Evolutionary conservation across 1,284 basidiomycete genomes (phyloP).

Genomic region (Vanrija pseudolonga): DNA sequence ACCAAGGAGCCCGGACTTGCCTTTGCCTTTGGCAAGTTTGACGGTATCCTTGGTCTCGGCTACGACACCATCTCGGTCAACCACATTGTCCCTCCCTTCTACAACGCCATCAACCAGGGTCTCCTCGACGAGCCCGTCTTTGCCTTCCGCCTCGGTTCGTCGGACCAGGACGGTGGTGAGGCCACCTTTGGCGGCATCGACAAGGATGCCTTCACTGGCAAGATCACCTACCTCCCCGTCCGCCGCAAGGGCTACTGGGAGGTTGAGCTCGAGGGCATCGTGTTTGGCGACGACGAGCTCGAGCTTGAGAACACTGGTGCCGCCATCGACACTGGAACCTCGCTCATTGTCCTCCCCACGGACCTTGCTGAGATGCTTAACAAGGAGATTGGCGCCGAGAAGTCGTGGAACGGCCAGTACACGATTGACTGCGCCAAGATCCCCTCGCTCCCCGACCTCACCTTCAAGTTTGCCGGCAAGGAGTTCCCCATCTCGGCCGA

Average conservation of each 20-base stretch:
- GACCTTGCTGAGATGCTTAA: slow-evolving; percentile 98
- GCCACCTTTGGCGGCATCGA: slow-evolving; percentile 93
- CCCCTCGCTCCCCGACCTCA: slow-evolving; percentile 75
- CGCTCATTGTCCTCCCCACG: slow-evolving; percentile 62
- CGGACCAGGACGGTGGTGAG: slow-evolving; percentile 87
- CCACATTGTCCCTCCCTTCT: slow-evolving; percentile 90
- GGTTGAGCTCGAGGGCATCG: slow-evolving; percentile 82
- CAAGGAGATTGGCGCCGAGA: slow-evolving; percentile 87
- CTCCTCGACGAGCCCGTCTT: slow-evolving; percentile 84
- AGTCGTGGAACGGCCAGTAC: slow-evolving; percentile 92
- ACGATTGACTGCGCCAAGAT: slow-evolving; percentile 85
- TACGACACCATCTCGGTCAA: slow-evolving; percentile 95
- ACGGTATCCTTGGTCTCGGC: slow-evolving; percentile 91
- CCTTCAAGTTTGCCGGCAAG: slow-evolving; percentile 78
- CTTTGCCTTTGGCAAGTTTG: slow-evolving; percentile 92
- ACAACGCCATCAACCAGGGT: slow-evolving; percentile 82
- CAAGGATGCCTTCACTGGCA: slow-evolving; percentile 69
- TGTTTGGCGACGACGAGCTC: slow-evolving; percentile 77
- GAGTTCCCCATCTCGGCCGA: slow-evolving; percentile 72
- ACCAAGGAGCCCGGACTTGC: slow-evolving; percentile 95
- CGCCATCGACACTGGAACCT: slow-evolving; percentile 82
- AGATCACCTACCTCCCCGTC: slow-evolving; percentile 83
- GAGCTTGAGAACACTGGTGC: slow-evolving; percentile 88
- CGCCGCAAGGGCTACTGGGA: slow-evolving; percentile 99
- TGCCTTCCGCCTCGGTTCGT: slow-evolving; percentile 87